Base-by-base conservation (phyloP, 345 rosid genomes). In the Eucalyptus marginata region DNA sequence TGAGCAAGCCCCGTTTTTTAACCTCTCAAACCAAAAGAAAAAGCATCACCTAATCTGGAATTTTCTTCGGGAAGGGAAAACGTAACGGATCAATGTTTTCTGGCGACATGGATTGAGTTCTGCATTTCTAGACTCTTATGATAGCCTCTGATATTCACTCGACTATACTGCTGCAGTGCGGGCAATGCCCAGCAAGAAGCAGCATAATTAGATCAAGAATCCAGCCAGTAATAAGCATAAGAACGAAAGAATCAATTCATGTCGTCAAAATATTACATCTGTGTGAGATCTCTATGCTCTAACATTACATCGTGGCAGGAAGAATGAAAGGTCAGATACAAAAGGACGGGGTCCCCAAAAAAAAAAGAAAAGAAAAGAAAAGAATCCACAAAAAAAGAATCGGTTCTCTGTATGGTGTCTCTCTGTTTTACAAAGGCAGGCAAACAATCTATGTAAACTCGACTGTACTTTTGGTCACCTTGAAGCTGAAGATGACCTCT, bases 401-500 rank as follows among this genome's bases (percentile, higher is more conserved):
- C 6, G 25, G 79, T 86, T 89, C 25, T 89, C 86, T 86, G 62
- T 64, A 80, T 86, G 25, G 64, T 71, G 44, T 80, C 36, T 87
- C 44, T 22, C 71, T 49, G 43, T 62, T 66, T 50, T 64, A 52
- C 92, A 86, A 20, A 83, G 59, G 80, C 89, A 89, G 24, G 31
- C 54, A 68, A 89, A 68, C 27, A 36, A 76, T 76, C 83, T 36
- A 11, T 36, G 43, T 76, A 44, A 36, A 20, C 27, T 36, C 47
- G 83, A 76, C 25, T 76, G 46, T 36, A 36, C 83, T 76, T 36
- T 36, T 36, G 43, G 47, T 76, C 83, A 76, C 83, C 83, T 76
- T 24, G 83, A 36, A 36, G 83, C 58, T 51, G 52, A 46, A 88
- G 95, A 90, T 88, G 95, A 90, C 89, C 93, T 94, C 93, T 97